Percentiles rank a stretch among this genome's conserved stretches.
These are phyloP conservation scores for Neonectria neomacrospora DNA, from an alignment of 2,329 filamentous ascomycete genomes.

Conservation along the genomic window DNA sequence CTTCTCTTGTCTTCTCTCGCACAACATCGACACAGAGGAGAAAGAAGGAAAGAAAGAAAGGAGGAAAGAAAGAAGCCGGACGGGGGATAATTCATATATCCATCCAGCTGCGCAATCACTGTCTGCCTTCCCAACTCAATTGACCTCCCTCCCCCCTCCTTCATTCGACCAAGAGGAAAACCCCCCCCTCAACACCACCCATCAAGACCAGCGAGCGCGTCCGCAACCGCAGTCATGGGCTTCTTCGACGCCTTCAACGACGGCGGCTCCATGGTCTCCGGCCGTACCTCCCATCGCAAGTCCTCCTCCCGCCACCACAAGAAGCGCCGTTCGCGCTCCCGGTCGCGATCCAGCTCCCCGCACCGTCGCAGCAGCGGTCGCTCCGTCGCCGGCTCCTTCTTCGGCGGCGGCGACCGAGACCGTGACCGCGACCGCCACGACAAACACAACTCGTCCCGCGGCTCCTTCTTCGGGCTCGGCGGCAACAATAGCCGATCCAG, in stretches of 20 bases:
- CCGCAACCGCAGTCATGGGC: slow-evolving; percentile 41
- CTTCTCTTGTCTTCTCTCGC: slow-evolving; percentile 2
- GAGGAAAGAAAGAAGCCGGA: neutral
- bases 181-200: neutral
- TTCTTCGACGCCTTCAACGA: slow-evolving; percentile 51
- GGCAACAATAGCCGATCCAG: slow-evolving; percentile 56
- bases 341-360: slow-evolving; percentile 52
- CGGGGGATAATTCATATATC: neutral
- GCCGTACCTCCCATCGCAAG: slow-evolving; percentile 43
- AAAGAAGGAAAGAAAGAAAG: neutral
- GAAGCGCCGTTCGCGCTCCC: slow-evolving; percentile 53
- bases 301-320: slow-evolving; percentile 45
- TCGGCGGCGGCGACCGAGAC: slow-evolving; percentile 40
- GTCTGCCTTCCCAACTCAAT: slow-evolving; percentile 2
- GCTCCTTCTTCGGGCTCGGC: slow-evolving; percentile 60
- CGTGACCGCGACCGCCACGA: slow-evolving; percentile 46
- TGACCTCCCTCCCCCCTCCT: neutral
- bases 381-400: slow-evolving; percentile 49
- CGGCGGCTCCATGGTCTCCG: slow-evolving; percentile 47
- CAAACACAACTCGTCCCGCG: slow-evolving; percentile 55
- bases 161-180: no score
- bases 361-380: slow-evolving; percentile 46
- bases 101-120: neutral
- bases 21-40: neutral
- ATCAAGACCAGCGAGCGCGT: slow-evolving; percentile 6